These are phyloP conservation scores for Solanum ossicruentum DNA, from an alignment of 257 asterid species.

Conservation along the genomic window DNA sequence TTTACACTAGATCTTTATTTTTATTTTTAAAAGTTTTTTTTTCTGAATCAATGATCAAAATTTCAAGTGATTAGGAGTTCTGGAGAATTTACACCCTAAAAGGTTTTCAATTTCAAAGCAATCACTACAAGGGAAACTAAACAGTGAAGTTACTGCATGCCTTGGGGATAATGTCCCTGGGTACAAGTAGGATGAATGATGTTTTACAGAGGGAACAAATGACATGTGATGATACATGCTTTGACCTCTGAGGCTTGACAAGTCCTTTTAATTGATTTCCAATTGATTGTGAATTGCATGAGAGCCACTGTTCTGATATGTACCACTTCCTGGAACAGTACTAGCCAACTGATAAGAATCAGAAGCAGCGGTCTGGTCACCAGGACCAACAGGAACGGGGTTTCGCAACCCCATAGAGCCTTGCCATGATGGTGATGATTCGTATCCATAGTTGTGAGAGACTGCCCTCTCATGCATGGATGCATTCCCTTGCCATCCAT, in stretches of 20 bases:
- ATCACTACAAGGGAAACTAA: background rate
- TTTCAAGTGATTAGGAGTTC: too few relatives aligned
- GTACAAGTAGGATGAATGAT: conserved; percentile 36
- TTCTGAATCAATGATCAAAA: too few relatives aligned
- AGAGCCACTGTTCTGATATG: conserved; percentile 14
- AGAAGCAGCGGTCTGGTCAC: conserved; percentile 22
- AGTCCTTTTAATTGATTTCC: too few relatives aligned
- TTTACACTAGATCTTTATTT: too few relatives aligned
- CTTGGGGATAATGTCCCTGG: background rate
- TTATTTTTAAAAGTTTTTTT: too few relatives aligned
- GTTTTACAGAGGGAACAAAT: conserved; percentile 12
- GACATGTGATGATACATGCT: too few relatives aligned
- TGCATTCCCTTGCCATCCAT: background rate
- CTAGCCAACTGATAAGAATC: conserved; percentile 66
- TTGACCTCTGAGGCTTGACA: too few relatives aligned
- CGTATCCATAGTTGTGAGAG: background rate
- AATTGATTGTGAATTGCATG: conserved; percentile 3
- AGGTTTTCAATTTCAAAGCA: background rate
- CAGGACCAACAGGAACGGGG: conserved; percentile 16
- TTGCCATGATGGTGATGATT: background rate
- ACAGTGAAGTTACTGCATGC: background rate
- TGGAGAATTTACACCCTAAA: background rate
- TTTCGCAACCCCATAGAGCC: conserved; percentile 1
- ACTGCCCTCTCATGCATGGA: background rate
- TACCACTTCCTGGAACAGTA: conserved; percentile 23